Conservation (phyloP, 176 grass and related monocot genomes). For the Canna indica region DNA sequence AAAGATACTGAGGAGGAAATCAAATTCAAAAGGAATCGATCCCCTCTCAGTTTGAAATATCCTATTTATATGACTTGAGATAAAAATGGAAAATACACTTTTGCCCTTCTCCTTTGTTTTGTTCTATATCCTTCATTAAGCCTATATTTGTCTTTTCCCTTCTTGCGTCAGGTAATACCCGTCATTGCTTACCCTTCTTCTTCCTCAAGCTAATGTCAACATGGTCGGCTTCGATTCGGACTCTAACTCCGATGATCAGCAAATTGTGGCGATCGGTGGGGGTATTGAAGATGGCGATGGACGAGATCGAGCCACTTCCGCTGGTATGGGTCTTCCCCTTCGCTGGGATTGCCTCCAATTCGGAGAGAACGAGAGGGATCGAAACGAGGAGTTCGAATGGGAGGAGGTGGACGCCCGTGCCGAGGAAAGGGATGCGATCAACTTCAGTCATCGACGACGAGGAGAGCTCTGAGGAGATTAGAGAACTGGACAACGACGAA, state of each 20-base stretch:
- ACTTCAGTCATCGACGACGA: not conserved
- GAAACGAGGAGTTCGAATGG: slow-evolving; percentile 6
- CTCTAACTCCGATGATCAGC: slow-evolving; percentile 8
- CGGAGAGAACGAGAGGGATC: not conserved
- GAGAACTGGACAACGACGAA: not conserved
- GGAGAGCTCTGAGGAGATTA: not conserved
- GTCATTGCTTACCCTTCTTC: too few relatives aligned
- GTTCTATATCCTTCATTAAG: too few relatives aligned
- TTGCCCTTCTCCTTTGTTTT: too few relatives aligned
- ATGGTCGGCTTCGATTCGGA: slow-evolving; percentile 15
- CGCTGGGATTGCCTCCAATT: slow-evolving; percentile 16
- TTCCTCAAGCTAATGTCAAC: too few relatives aligned
- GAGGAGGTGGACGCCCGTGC: slow-evolving; percentile 6
- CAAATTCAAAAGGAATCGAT: too few relatives aligned
- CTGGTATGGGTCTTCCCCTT: not conserved
- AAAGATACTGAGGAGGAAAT: too few relatives aligned
- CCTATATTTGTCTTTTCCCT: too few relatives aligned
- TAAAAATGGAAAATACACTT: too few relatives aligned
- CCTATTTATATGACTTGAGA: too few relatives aligned
- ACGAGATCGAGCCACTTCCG: not conserved
- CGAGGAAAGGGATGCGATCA: not conserved
- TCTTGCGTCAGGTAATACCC: too few relatives aligned
- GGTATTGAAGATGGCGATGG: not conserved
- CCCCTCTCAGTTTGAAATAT: too few relatives aligned
- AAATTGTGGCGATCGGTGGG: not conserved